These are phyloP conservation scores for Massariosphaeria phaeospora DNA, from an alignment of 495 filamentous ascomycete genomes.

Conservation along the genomic window DNA sequence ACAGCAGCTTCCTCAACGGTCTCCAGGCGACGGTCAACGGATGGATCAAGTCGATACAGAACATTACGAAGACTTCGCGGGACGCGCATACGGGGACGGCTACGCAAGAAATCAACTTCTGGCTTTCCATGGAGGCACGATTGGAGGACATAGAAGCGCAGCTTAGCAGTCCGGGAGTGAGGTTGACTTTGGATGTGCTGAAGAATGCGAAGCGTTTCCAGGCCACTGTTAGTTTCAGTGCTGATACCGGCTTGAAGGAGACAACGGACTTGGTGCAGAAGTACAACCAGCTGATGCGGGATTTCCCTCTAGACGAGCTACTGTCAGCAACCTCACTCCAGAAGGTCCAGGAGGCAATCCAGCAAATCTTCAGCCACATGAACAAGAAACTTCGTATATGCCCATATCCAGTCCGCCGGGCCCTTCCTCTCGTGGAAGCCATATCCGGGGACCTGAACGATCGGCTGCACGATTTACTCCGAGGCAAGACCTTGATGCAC, in stretches of 20 bases:
- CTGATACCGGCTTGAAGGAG: slow-evolving; percentile 92
- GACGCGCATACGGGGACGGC: slow-evolving; percentile 85
- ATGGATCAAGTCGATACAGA: slow-evolving; percentile 97
- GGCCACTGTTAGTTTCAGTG: slow-evolving; percentile 89
- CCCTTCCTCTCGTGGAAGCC: slow-evolving; percentile 92
- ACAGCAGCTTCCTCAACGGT: slow-evolving; percentile 87
- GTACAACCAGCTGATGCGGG: slow-evolving; percentile 96
- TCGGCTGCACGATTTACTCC: slow-evolving; percentile 75
- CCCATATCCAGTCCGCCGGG: slow-evolving; percentile 86
- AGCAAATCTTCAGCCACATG: slow-evolving; percentile 82
- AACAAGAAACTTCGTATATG: slow-evolving; percentile 96
- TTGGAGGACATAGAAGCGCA: slow-evolving; percentile 86
- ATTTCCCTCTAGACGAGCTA: slow-evolving; percentile 93
- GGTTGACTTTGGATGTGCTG: slow-evolving; percentile 86
- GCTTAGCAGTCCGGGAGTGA: slow-evolving; percentile 79
- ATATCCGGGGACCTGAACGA: slow-evolving; percentile 90
- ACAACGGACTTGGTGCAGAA: slow-evolving; percentile 92
- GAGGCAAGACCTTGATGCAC: slow-evolving; percentile 82
- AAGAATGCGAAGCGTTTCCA: slow-evolving; percentile 94
- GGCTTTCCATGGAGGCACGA: slow-evolving; percentile 90
- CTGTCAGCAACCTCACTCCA: slow-evolving; percentile 82
- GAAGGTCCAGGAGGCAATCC: slow-evolving; percentile 85
- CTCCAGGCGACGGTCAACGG: slow-evolving; percentile 88
- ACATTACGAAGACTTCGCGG: slow-evolving; percentile 89
- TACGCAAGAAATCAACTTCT: slow-evolving; percentile 96